These are phyloP conservation scores for Pichia insulana DNA, from an alignment of 805 yeast species.

Conservation along the genomic window DNA sequence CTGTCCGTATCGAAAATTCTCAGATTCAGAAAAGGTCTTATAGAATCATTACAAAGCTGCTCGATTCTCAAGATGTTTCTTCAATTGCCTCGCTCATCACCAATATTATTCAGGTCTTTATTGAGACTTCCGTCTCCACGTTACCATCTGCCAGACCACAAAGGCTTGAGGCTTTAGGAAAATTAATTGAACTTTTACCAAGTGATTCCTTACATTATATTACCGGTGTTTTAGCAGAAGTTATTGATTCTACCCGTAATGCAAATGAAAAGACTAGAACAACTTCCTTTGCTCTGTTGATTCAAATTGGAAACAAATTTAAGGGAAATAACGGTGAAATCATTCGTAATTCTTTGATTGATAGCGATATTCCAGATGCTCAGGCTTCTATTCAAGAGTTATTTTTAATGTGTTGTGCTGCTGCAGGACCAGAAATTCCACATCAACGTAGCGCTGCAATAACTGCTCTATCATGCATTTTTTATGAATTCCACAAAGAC, in stretches of 20 bases:
- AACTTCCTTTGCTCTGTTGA: constrained; percentile 63
- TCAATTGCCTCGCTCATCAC: constrained; percentile 41
- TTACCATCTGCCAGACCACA: constrained; percentile 74
- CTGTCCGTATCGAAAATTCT: constrained; percentile 51
- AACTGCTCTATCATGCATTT: constrained; percentile 78
- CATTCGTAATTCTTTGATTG: constrained; percentile 56
- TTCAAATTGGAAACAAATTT: constrained; percentile 78
- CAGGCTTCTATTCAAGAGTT: constrained; percentile 69
- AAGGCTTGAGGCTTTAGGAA: constrained; percentile 59
- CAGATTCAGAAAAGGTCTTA: constrained; percentile 84
- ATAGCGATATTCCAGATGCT: constrained; percentile 49
- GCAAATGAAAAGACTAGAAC: constrained; percentile 87
- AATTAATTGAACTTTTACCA: constrained; percentile 57
- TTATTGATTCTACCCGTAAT: constrained; percentile 84
- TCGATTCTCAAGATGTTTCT: constrained; percentile 59
- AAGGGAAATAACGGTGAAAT: constrained; percentile 46
- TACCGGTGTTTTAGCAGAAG: constrained; percentile 77
- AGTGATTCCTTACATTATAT: constrained; percentile 59
- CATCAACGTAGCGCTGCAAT: constrained; percentile 97
- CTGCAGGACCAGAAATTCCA: constrained; percentile 86
- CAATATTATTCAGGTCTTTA: constrained; percentile 52
- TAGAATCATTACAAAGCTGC: constrained; percentile 61
- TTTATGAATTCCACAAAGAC: constrained; percentile 73
- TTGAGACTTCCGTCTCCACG: constrained; percentile 48
- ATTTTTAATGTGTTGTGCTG: constrained; percentile 92